Evolutionary conservation across 129 eudicot species (phyloP).

Genomic region (carrot (Daucus carota)): DNA sequence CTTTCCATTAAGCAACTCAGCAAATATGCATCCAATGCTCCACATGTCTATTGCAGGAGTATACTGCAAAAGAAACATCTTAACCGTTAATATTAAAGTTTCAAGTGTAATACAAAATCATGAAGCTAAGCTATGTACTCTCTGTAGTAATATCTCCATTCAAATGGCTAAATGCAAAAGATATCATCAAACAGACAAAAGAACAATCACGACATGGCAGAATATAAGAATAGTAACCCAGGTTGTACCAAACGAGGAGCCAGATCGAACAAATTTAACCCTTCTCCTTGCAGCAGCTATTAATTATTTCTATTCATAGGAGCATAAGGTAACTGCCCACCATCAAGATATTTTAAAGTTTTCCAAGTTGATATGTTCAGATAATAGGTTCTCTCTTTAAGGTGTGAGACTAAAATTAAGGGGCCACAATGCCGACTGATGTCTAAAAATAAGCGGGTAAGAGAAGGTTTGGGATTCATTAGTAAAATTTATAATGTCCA

Average conservation of each 20-base stretch:
- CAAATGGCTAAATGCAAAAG: not conserved
- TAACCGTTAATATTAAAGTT: not conserved
- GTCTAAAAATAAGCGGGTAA: not conserved
- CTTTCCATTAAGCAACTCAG: conserved; percentile 89
- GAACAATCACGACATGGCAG: not conserved
- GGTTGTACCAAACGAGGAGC: not conserved
- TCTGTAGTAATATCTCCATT: not conserved
- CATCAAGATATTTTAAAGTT: not conserved
- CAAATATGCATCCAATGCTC: conserved; percentile 99
- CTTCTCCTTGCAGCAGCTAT: not conserved
- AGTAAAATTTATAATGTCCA: not conserved
- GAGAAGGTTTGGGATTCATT: not conserved
- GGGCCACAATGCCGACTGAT: not conserved
- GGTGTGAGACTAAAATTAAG: not conserved
- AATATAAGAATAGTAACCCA: not conserved
- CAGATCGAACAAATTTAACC: not conserved
- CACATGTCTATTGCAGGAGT: conserved; percentile 97
- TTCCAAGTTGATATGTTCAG: not conserved
- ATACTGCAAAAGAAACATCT: conserved; percentile 47
- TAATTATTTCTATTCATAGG: not conserved
- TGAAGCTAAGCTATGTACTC: not conserved
- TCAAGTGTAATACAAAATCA: not conserved
- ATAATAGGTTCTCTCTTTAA: not conserved
- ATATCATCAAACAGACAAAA: not conserved
- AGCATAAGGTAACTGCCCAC: not conserved